Evolutionary conservation across 345 rosid genomes (phyloP), one percentile per base, ranked within the genome.

Genomic region (Salix purpurea): DNA sequence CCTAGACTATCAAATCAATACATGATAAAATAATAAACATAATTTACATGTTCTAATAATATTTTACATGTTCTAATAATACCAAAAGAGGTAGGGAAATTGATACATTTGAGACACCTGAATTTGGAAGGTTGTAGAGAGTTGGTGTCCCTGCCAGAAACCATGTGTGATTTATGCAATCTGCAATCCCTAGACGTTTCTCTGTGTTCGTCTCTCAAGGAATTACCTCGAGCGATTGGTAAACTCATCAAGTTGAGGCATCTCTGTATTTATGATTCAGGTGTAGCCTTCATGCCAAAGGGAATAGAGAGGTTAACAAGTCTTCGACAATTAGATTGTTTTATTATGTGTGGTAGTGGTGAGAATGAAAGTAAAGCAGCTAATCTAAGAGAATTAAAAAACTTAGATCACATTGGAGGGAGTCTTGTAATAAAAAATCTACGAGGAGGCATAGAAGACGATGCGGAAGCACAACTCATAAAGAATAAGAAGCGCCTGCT

Each of bases 181-280:
- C 44, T 40, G 44, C 44, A 40, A 40, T 40, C 44, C 44, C 44
- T 40, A 40, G 3, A 40, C 0, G 44, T 40, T 40, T 8, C 2
- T 10, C 5, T 0, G 1, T 79, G 82, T 26, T 0, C 0, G 0
- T 2, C 14, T 9, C 50, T 79, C 6, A 11, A 34, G 7, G 9
- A 26, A 13, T 36, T 79, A 39, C 82, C 82, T 3, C 14, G 7
- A 9, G 74, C 71, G 12, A 69, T 74, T 2, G 74, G 71, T 39
- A 79, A 69, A 28, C 68, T 79, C 7, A 18, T 23, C 7, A 74
- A 74, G 0, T 3, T 79, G 28, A 74, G 74, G n/a, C 71, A 79
- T 70, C 23, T 74, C 5, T 1, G 2, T 2, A 39, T 44, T 0
- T 0, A 1, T 24, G 28, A 1, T 58, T 5, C n/a, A 7, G 1